Evolutionary conservation across 2,329 filamentous ascomycete genomes (phyloP), one percentile per base, ranked within the genome.

Genomic region (Thermoascus crustaceus): DNA sequence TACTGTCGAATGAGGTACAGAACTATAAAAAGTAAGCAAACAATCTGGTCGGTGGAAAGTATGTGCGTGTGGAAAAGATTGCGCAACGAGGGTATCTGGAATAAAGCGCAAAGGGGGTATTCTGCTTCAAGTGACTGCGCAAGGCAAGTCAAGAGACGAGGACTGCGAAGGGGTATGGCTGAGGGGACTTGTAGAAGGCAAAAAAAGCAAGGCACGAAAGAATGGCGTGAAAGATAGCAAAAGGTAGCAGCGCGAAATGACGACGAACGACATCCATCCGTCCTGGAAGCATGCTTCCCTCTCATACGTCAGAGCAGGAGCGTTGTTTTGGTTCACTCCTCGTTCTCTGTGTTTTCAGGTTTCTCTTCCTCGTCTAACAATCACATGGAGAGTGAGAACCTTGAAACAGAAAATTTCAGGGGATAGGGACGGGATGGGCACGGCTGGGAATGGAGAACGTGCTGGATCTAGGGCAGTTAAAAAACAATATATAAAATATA

Each of bases 1-100:
- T 55, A 43, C 37, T 57, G 55, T 9, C 55, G 42, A 19, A 57
- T 34, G 29, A 57, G 14, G 41, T 58, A 60, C 51, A 55, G 47
- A 45, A 57, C 55, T 57, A 45, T 42, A 38, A 25, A 39, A 27
- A 23, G 29, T 13, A 39, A 42, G 41, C 36, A 41, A 37, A 40
- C 21, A 20, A 9, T 20, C 8, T 21, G 25, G 24, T 19, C 7
- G 17, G 14, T 25, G 26, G 17, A 29, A 34, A 14, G 7, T 14
- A 20, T 18, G 38, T 25, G 32, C 19, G 30, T 43, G 29, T 11
- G 19, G 8, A 39, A 35, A 36, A 25, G 10, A 35, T 24, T 22
- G n/a, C 26, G 24, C n/a, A 30, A 27, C 34, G 11, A 30, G 4
- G 25, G 10, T 16, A 26, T 37, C 29, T n/a, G n/a, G 29, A 32